Evolutionary conservation across 805 yeast species (phyloP).

Genomic region (Saccharomycopsis fodiens): DNA sequence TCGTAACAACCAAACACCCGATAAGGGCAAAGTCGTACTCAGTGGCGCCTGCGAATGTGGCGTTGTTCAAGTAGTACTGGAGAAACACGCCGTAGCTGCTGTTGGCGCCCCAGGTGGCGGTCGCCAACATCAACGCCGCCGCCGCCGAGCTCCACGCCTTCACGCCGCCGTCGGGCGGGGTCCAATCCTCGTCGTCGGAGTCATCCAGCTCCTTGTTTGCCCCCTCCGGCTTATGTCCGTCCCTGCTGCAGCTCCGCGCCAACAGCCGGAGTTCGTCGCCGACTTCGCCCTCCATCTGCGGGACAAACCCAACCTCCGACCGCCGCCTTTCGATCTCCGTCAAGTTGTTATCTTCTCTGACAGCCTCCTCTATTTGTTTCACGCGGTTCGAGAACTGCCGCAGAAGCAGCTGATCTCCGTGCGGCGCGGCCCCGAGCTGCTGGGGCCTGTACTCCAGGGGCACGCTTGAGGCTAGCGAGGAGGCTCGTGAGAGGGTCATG

Average conservation of each 20-base stretch:
- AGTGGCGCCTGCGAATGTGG: constrained; percentile 41
- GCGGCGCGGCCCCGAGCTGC: neutral
- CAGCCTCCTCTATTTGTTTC: neutral
- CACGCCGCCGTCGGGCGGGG: constrained; percentile 38
- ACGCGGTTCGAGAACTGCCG: neutral
- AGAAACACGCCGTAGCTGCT: constrained; percentile 49
- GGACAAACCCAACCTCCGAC: constrained; percentile 2
- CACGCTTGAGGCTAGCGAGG: neutral
- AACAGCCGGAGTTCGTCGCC: neutral
- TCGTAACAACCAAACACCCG: constrained; percentile 44
- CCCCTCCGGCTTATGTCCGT: neutral
- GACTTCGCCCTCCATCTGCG: constrained; percentile 8
- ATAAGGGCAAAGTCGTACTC: constrained; percentile 46
- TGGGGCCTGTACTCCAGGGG: neutral
- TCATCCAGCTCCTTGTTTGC: neutral
- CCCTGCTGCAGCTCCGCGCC: neutral
- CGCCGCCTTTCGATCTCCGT: constrained; percentile 1
- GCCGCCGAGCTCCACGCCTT: constrained; percentile 44
- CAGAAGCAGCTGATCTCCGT: neutral
- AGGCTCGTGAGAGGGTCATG: neutral
- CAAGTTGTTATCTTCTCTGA: neutral
- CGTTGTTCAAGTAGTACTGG: constrained; percentile 35
- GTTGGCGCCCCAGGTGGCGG: constrained; percentile 49
- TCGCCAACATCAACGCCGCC: constrained; percentile 27
- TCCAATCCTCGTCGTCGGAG: constrained; percentile 26